Conservation (phyloP, 2,329 filamentous ascomycete species). For the Amesomyces nigricolor region DNA sequence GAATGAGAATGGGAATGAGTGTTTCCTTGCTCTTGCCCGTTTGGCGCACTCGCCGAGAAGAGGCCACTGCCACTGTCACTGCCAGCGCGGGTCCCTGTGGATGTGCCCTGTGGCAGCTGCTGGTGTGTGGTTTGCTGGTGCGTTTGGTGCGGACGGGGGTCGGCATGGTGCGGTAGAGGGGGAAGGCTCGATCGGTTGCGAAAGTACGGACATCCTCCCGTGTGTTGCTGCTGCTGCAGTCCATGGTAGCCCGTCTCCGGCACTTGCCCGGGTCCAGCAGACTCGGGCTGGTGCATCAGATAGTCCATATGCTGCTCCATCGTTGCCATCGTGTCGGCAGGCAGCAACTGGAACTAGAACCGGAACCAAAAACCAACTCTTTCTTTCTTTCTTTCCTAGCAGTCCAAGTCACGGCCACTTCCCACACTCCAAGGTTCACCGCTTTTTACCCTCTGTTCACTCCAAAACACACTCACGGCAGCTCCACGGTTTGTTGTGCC, state of each 20-base stretch:
- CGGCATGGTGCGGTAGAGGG: slow-evolving; percentile 14
- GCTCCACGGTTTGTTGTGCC: not conserved
- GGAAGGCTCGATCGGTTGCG: not conserved
- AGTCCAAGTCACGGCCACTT: too few species aligned
- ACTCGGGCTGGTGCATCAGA: slow-evolving; percentile 27
- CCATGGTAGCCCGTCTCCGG: slow-evolving; percentile 13
- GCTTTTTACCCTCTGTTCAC: not conserved
- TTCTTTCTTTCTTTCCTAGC: too few species aligned
- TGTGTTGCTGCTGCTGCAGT: slow-evolving; percentile 11
- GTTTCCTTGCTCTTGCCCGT: not conserved
- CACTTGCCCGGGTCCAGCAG: not conserved
- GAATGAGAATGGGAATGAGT: slow-evolving; percentile 10
- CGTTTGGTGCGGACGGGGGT: slow-evolving; percentile 18
- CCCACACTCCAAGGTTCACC: too few species aligned
- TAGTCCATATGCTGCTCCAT: slow-evolving; percentile 33
- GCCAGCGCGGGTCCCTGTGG: not conserved
- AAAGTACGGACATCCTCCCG: slow-evolving; percentile 20
- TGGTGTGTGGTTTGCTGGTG: slow-evolving; percentile 14
- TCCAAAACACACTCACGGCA: not conserved
- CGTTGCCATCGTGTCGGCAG: slow-evolving; percentile 3
- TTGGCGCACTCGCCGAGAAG: too few species aligned
- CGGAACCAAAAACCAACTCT: too few species aligned
- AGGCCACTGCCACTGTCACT: too few species aligned
- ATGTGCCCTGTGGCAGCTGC: slow-evolving; percentile 9
- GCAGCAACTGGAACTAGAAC: not conserved